Base-by-base conservation (phyloP, 2,329 filamentous ascomycete genomes). In the Fusarium haematococcum region DNA sequence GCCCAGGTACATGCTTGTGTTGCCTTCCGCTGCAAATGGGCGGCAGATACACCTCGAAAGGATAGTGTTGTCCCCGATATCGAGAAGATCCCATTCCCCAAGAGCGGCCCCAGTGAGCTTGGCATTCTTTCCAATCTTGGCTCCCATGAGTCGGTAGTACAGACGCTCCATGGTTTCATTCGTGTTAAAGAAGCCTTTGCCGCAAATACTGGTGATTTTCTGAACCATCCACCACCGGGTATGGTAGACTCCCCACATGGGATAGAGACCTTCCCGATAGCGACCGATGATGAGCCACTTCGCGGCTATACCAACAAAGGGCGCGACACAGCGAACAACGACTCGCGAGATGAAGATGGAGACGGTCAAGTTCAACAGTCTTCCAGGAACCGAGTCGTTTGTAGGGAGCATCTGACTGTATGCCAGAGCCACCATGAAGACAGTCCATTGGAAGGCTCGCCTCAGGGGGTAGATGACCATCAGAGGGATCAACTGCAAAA, bases 201-300 rank as follows among this genome's bases (percentile, higher is more conserved):
- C 88, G 65, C 83, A 84, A 14, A 89, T 80, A 39, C 84, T 82
- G 4, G 88, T 81, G 23, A 85, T 85, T 80, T 90, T 90, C 76
- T 90, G 85, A 2, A 86, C 85, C 64, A 90, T 73, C 89, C 89
- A 91, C 89, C 89, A 91, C 10, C 87, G 83, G 0, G 87, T 90
- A 76, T 90, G 88, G 74, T 90, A 90, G 1, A 77, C 70, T 2
- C 88, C 88, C 89, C 89, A 91, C 88, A 91, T 91, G 2, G 89
- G 88, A 73, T 88, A 90, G 3, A 89, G 77, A 0, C 89, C 89
- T 75, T 88, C 84, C 39, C 81, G 82, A 76, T 89, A 87, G 1
- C 84, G 84, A 13, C 89, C 89, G 48, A 90, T 86, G 61, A 90
- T 81, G 7, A 87, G 52, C 89, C 88, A 90, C 76, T 90, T 90